Evolutionary conservation across 495 filamentous ascomycete species (phyloP).

Genomic region (Podospora sp.): DNA sequence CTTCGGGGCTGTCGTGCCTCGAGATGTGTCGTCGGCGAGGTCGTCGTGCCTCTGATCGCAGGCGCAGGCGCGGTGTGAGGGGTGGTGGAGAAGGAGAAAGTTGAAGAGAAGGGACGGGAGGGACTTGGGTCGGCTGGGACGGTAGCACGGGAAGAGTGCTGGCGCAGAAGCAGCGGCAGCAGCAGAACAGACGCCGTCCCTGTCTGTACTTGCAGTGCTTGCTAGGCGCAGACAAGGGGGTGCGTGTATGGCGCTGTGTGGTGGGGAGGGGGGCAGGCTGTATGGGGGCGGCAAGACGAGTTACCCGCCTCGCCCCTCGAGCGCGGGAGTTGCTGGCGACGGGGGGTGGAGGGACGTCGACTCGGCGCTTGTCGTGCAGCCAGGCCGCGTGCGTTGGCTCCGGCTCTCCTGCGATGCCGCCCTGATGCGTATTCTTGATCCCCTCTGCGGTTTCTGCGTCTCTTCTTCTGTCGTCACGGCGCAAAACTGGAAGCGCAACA

Average conservation of each 20-base stretch:
- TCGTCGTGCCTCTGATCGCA: conserved; percentile 19
- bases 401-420: not conserved
- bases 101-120: conserved; percentile 35
- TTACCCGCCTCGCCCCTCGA: conserved; percentile 37
- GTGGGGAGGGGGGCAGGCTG: conserved; percentile 23
- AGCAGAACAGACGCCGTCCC: conserved; percentile 38
- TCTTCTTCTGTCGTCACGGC: not conserved
- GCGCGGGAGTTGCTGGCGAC: conserved; percentile 20
- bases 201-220: conserved; percentile 36
- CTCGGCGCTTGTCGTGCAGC: conserved; percentile 42
- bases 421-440: not conserved
- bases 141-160: conserved; percentile 31
- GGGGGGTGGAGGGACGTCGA: conserved; percentile 20
- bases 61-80: conserved; percentile 16
- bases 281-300: conserved; percentile 39
- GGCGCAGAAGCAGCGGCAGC: conserved; percentile 8
- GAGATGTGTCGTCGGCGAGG: conserved; percentile 17
- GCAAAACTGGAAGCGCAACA: not conserved
- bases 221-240: conserved; percentile 20
- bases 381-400: conserved; percentile 13
- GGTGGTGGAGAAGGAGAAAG: conserved; percentile 33
- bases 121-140: conserved; percentile 32
- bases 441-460: not conserved
- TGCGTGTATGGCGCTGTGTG: conserved; percentile 20
- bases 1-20: conserved; percentile 25